Evolutionary conservation across 768 basidiomycete genomes (phyloP).

Genomic region (Bullera alba): DNA sequence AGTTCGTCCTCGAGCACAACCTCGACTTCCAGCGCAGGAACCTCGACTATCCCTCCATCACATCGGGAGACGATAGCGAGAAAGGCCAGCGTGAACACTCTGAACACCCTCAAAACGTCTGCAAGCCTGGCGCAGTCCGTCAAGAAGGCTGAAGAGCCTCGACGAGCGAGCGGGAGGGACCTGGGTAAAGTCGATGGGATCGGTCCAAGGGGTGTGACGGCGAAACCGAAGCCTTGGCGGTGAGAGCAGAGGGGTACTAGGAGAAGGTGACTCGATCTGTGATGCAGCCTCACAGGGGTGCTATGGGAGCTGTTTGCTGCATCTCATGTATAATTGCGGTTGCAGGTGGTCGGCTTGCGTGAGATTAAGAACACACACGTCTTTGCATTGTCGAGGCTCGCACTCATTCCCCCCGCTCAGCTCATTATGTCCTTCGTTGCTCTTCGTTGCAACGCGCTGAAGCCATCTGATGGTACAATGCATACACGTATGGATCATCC

Average conservation of each 20-base stretch:
- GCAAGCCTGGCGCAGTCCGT: not conserved
- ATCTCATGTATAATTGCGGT: too few species aligned
- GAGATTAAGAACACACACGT: too few species aligned
- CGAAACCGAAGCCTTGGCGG: conserved; percentile 8
- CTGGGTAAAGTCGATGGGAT: conserved; percentile 21
- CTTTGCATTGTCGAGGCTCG: too few species aligned
- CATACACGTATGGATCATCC: not conserved
- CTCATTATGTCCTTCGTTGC: too few species aligned
- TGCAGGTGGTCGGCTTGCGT: too few species aligned
- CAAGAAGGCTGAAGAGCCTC: conserved; percentile 1
- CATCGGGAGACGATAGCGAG: not conserved
- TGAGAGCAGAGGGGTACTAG: not conserved
- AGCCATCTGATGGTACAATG: not conserved
- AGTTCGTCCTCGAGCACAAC: not conserved
- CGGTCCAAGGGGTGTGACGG: conserved; percentile 7
- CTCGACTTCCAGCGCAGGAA: not conserved
- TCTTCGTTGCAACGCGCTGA: too few species aligned
- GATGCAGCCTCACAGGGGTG: too few species aligned
- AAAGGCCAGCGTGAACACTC: not conserved
- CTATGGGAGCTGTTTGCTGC: too few species aligned
- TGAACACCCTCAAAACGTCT: not conserved
- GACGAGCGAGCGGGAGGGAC: conserved; percentile 7
- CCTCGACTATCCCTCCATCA: too few species aligned
- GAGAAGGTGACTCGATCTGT: too few species aligned
- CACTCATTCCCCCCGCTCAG: too few species aligned